Conservation (phyloP, 257 asterid genomes). For the Lycium barbarum region DNA sequence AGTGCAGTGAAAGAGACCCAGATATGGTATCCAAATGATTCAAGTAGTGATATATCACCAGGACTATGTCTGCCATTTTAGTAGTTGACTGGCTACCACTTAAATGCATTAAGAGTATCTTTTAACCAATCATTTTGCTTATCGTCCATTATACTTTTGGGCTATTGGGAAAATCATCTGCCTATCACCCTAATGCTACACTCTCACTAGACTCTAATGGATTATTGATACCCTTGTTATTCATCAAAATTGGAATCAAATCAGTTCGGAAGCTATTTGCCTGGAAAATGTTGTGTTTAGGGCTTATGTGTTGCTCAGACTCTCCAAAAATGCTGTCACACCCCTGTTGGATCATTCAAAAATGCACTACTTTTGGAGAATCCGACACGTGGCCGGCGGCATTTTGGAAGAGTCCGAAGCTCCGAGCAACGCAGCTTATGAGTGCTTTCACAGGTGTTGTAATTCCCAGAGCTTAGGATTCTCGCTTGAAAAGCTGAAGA, state of each 20-base stretch:
- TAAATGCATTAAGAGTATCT: neutral
- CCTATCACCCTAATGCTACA: neutral
- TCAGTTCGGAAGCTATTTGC: neutral
- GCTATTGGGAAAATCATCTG: neutral
- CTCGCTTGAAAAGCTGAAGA: neutral
- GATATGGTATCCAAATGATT: neutral
- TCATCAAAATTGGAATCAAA: neutral
- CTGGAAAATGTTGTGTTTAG: neutral
- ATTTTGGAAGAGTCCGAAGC: too few species aligned
- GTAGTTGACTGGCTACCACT: neutral
- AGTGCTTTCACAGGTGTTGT: neutral
- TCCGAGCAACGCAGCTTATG: too few species aligned
- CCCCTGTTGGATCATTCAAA: too few species aligned
- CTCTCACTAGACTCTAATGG: neutral
- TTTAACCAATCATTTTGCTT: neutral
- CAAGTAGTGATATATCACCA: neutral
- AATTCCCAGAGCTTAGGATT: neutral
- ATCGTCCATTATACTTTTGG: neutral
- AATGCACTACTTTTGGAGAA: too few species aligned
- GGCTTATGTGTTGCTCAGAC: neutral
- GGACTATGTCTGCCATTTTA: neutral
- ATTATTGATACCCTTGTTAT: neutral
- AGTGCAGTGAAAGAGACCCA: constrained; percentile 14
- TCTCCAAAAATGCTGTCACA: too few species aligned
- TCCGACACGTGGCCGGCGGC: too few species aligned